These are phyloP conservation scores for Antrodiella citrinella DNA, from an alignment of 768 basidiomycete species.

Conservation along the genomic window DNA sequence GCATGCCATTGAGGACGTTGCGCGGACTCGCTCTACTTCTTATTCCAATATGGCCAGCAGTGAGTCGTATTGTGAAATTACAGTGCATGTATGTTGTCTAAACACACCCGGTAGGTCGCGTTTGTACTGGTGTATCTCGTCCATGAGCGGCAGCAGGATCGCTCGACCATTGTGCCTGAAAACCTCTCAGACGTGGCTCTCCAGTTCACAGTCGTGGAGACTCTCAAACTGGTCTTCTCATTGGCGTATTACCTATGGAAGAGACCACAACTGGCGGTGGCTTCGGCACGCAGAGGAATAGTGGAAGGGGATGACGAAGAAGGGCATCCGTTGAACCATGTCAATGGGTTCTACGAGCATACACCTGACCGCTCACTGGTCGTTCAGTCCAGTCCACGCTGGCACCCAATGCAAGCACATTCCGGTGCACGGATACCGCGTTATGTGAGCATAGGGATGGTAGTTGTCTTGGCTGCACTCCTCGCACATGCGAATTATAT, in stretches of 20 bases:
- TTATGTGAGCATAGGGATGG: neutral
- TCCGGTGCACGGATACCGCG: neutral
- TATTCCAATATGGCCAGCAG: too few species aligned
- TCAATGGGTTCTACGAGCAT: neutral
- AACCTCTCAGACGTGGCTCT: neutral
- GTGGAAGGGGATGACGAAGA: neutral
- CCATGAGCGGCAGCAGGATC: neutral
- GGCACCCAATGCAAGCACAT: neutral
- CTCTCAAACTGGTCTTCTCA: neutral
- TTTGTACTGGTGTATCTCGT: neutral
- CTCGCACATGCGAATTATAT: neutral
- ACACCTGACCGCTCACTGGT: neutral
- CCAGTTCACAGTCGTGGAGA: neutral
- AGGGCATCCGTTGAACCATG: neutral
- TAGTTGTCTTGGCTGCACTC: neutral
- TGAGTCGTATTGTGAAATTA: too few species aligned
- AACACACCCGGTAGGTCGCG: too few species aligned
- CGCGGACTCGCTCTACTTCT: too few species aligned
- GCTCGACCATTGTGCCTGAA: neutral
- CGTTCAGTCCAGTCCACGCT: neutral
- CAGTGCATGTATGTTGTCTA: too few species aligned
- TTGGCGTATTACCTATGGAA: neutral
- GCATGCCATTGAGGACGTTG: too few species aligned
- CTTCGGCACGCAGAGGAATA: neutral
- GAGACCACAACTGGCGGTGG: neutral